Base-by-base conservation (phyloP, 1,284 basidiomycete genomes). In the Ceratobasidium sp. region DNA sequence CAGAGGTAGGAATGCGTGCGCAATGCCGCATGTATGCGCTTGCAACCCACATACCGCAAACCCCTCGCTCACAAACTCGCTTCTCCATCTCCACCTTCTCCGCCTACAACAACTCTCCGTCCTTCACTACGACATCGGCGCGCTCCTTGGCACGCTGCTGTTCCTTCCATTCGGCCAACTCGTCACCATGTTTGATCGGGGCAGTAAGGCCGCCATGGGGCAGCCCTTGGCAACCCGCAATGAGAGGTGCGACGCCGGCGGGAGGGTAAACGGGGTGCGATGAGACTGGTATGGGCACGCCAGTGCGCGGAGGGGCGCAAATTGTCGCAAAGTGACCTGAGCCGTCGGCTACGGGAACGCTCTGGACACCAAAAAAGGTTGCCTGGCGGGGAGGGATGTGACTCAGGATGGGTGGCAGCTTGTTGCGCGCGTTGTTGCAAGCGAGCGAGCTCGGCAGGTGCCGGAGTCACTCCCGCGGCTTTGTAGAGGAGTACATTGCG, bases 51-150 rank as follows among this genome's bases (percentile, higher is more conserved):
- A 33, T 15, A 31, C n/a, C 23, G 20, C 5, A 10, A 10, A 10
- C 15, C 23, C 23, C 8, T 23, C 23, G 53, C 65, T 67, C 49
- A 67, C 65, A 53, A 10, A 67, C 49, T 8, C 65, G 47, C 49
- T 67, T 67, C 31, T 67, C 28, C 65, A 67, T 67, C 31, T 67
- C 65, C 1, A 42, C 47, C 15, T 47, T n/a, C 33, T 67, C 64
- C 39, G 45, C 64, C 3, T 17, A 6, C 6, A 23, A 47, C 7
- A 66, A 28, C 7, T 66, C 64, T 23, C 64, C 64, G 45, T 66
- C 64, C 26, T 66, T 66, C n/a, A 66, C 64, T 11, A 66, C 64
- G 31, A 66, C 42, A 28, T 66, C 64, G 42, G 64, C 64, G 28
- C 64, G 64, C 42, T 66, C 39, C 64, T 66, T 66, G 3, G 64